Conservation (phyloP, 2,329 filamentous ascomycete species). For the Aspergillus luchuensis region DNA sequence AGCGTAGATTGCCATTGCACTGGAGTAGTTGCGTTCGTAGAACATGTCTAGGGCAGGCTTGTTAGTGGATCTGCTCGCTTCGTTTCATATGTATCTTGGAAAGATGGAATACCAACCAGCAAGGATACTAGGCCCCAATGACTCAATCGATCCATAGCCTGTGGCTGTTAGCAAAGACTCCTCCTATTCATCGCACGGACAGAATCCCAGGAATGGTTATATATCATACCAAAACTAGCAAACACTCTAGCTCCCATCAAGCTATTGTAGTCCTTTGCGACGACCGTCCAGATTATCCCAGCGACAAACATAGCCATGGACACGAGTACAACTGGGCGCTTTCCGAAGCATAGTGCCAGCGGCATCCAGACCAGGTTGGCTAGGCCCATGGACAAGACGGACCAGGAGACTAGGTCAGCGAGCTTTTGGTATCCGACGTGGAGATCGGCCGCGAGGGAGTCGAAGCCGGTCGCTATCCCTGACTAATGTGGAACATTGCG, state of each 20-base stretch:
- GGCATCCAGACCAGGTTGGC: slow-evolving; percentile 41
- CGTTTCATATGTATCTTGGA: neutral
- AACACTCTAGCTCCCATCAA: slow-evolving; percentile 37
- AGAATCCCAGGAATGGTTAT: neutral
- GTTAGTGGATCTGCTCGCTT: slow-evolving; percentile 10
- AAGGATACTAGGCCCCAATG: slow-evolving; percentile 38
- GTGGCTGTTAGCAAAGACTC: neutral
- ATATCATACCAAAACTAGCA: slow-evolving; percentile 30
- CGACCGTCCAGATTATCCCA: slow-evolving; percentile 35
- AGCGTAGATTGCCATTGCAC: slow-evolving; percentile 38
- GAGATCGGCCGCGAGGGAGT: slow-evolving; percentile 25
- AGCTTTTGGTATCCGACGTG: slow-evolving; percentile 20
- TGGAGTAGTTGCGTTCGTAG: slow-evolving; percentile 31
- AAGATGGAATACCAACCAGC: slow-evolving; percentile 22
- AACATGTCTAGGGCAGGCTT: slow-evolving; percentile 25
- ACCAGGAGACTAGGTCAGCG: slow-evolving; percentile 25
- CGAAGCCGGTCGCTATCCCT: slow-evolving; percentile 29
- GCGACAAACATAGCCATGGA: slow-evolving; percentile 36
- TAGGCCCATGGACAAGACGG: slow-evolving; percentile 31
- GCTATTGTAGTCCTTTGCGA: slow-evolving; percentile 34
- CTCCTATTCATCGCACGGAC: neutral
- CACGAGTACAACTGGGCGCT: slow-evolving; percentile 37
- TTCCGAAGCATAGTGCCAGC: slow-evolving; percentile 40
- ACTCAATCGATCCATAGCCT: slow-evolving; percentile 34
- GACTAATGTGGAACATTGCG: slow-evolving; percentile 17